phyloP scores from a whole-genome alignment of 441 rosid species.

The Populus trichocarpa region DNA sequence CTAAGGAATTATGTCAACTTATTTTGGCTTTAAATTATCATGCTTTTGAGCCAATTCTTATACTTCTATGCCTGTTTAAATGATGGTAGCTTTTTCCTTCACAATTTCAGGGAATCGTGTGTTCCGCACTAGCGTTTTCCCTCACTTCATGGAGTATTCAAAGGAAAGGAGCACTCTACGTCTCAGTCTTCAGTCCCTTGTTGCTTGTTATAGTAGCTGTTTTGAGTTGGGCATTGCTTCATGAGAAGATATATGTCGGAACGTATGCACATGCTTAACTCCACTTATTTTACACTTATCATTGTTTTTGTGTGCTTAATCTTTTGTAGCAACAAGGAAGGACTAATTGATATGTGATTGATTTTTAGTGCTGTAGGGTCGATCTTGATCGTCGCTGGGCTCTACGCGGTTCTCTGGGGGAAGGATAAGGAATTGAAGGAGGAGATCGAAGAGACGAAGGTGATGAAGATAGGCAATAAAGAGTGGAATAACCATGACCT shows the following conservation, averaged over 20 bases:
- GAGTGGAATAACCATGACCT: background rate
- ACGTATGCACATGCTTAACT: constrained; percentile 38
- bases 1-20: background rate
- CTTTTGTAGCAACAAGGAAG: background rate
- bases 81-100: background rate
- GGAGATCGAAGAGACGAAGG: constrained; percentile 24
- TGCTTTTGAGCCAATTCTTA: background rate
- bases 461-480: constrained; percentile 1
- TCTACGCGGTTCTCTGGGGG: constrained; percentile 85
- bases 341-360: background rate
- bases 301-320: background rate
- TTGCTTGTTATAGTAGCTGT: constrained; percentile 69
- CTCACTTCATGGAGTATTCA: constrained; percentile 71
- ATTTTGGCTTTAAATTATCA: background rate
- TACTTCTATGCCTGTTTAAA: background rate
- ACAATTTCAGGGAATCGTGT: constrained; percentile 58
- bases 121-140: constrained; percentile 67
- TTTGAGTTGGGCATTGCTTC: constrained; percentile 80
- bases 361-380: constrained; percentile 64
- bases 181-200: constrained; percentile 86
- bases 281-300: background rate
- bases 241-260: constrained; percentile 72
- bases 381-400: constrained; percentile 59
- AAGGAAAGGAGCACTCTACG: constrained; percentile 82
- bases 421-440: constrained; percentile 51